phyloP scores from a whole-genome alignment of 2,329 filamentous ascomycete genomes.

The Calonectria fujianensis region DNA sequence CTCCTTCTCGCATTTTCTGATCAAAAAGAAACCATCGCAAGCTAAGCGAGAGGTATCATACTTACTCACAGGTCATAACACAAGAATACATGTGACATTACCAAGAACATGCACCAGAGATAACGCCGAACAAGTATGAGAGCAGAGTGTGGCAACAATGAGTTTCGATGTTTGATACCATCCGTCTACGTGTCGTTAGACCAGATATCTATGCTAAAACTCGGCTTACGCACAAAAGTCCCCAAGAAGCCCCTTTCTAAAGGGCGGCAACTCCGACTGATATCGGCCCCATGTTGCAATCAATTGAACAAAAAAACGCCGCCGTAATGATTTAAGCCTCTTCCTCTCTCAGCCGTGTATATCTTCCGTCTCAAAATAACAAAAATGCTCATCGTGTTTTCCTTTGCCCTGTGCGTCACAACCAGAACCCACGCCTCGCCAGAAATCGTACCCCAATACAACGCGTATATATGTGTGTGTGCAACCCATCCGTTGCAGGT shows the following conservation, averaged over 20 bases:
- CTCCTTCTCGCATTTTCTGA: neutral
- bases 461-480: slow-evolving; percentile 21
- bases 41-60: neutral
- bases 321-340: slow-evolving; percentile 12
- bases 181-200: neutral
- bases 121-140: neutral
- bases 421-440: slow-evolving; percentile 35
- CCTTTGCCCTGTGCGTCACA: slow-evolving; percentile 27
- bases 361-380: slow-evolving; percentile 19
- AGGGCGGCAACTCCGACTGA: slow-evolving; percentile 16
- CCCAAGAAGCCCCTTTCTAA: neutral
- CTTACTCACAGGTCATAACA: neutral
- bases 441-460: slow-evolving; percentile 26
- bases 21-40: neutral
- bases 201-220: neutral
- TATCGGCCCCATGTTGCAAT: slow-evolving; percentile 17
- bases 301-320: slow-evolving; percentile 21
- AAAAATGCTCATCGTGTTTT: slow-evolving; percentile 16
- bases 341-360: slow-evolving; percentile 28
- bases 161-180: neutral
- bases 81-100: neutral
- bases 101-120: neutral
- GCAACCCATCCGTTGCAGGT: slow-evolving; percentile 23
- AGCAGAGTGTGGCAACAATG: neutral
- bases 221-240: neutral